Percentiles rank a stretch among this genome's conserved stretches.
Conservation (phyloP, 495 filamentous ascomycete genomes). For the Neurospora sp. region DNA sequence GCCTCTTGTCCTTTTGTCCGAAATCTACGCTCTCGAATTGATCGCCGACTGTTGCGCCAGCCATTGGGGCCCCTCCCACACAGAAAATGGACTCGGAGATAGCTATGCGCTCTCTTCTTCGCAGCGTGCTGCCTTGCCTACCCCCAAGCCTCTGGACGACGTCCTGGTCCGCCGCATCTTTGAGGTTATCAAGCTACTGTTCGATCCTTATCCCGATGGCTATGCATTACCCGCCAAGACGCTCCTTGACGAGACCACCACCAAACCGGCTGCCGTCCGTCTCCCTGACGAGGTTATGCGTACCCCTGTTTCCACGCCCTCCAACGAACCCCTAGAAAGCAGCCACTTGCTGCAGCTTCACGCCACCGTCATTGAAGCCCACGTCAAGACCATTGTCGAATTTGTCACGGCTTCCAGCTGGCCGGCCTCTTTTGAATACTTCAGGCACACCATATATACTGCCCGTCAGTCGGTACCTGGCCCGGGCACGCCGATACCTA, state of each 20-base stretch:
- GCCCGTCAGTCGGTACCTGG: slow-evolving; percentile 34
- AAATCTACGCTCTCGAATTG: slow-evolving; percentile 49
- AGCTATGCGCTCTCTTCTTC: slow-evolving; percentile 11
- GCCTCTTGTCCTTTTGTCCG: slow-evolving; percentile 46
- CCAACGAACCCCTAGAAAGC: slow-evolving; percentile 33
- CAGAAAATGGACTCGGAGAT: neutral
- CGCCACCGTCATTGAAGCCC: slow-evolving; percentile 33
- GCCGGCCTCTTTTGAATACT: slow-evolving; percentile 44
- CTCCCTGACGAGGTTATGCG: slow-evolving; percentile 23
- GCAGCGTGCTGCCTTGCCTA: slow-evolving; percentile 12
- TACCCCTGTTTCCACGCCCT: slow-evolving; percentile 26
- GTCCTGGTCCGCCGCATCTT: slow-evolving; percentile 31
- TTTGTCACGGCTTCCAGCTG: slow-evolving; percentile 53
- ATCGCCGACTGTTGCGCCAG: slow-evolving; percentile 53
- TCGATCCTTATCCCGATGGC: slow-evolving; percentile 38
- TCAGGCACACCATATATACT: slow-evolving; percentile 37
- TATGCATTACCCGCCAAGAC: slow-evolving; percentile 35
- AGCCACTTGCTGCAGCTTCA: slow-evolving; percentile 18
- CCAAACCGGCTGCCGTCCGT: slow-evolving; percentile 20
- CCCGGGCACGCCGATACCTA: slow-evolving; percentile 25
- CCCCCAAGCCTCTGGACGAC: slow-evolving; percentile 27
- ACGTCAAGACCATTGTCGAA: slow-evolving; percentile 43
- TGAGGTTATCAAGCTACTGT: slow-evolving; percentile 31
- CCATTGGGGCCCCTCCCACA: slow-evolving; percentile 33
- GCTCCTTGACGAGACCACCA: slow-evolving; percentile 32